Evolutionary conservation across 2,329 filamentous ascomycete species (phyloP), one percentile per base, ranked within the genome.

Genomic region (Colletotrichum caudatum): DNA sequence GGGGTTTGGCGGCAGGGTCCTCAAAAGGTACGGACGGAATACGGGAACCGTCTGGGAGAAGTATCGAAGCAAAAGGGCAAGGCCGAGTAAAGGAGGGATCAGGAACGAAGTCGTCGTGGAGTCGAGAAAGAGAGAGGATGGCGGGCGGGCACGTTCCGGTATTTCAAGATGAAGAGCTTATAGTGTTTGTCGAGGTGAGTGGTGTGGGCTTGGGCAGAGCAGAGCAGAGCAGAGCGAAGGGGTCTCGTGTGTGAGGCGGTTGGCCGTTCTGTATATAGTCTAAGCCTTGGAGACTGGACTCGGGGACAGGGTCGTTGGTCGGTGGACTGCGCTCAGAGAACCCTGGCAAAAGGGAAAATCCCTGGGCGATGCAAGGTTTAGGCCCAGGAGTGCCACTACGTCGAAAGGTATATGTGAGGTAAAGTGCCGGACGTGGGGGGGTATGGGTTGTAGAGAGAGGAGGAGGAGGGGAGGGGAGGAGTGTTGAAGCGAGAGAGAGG

Each of bases 191-290:
- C 46, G 26, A 50, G 56, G 46, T 60, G 66, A 37, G 35, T 37
- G 35, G 69, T 41, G 41, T 44, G 50, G 44, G 23, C 37, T 54
- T 53, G 35, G 11, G 48, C 37, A 41, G 48, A 64, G 2, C 57
- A 11, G 41, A 46, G 48, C 37, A 41, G 48, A 64, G 2, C 57
- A 11, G 41, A 46, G 57, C 26, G 57, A 16, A 29, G 57, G 26
- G 57, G 56, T 48, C 20, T 2, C n/a, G n/a, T 26, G 41, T 50
- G 68, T 18, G 37, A 37, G 51, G 33, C 50, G 48, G 46, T 51
- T 51, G 53, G 53, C 29, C n/a, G 57, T 67, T 62, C 58, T 62
- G 68, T 70, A 68, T 68, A 68, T 68, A 59, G 50, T 51, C 46
- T 18, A 48, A 35, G 35, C 26, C 37, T 48, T 48, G 64, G 23